A percentile compares a stretch with the other conserved stretches of the same genome.
phyloP scores from a whole-genome alignment of 495 filamentous ascomycete genomes.

The Daldinia childiae region DNA sequence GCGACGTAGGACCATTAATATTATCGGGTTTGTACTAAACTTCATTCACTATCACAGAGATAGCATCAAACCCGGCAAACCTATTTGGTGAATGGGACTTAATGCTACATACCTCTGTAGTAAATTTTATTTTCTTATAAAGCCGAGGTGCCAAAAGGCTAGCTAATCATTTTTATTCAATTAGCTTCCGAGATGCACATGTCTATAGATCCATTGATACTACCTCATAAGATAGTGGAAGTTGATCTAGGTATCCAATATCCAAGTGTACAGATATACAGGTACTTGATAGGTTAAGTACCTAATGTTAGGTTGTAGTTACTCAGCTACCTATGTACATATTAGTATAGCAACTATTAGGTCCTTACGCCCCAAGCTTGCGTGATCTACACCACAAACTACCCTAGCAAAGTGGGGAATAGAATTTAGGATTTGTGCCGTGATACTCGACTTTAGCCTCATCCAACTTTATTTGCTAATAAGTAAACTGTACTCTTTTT shows the following conservation, averaged over 20 bases:
- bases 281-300: neutral
- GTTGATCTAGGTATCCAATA: neutral
- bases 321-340: no score
- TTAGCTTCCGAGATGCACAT: conserved; percentile 1
- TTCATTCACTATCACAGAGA: neutral
- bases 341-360: neutral
- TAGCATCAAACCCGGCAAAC: neutral
- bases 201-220: neutral
- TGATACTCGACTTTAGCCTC: conserved; percentile 47
- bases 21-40: conserved; percentile 1
- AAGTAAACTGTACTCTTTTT: conserved; percentile 4
- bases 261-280: neutral
- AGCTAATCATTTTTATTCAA: neutral
- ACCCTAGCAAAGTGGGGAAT: conserved; percentile 24
- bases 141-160: neutral
- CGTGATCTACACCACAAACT: conserved; percentile 15
- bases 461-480: conserved; percentile 41
- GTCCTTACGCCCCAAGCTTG: conserved; percentile 9
- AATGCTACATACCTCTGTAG: neutral
- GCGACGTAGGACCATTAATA: conserved; percentile 17
- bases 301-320: no score
- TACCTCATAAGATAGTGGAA: neutral
- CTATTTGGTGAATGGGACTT: neutral
- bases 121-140: neutral
- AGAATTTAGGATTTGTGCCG: conserved; percentile 33